A percentile compares a stretch with the other conserved stretches of the same genome.
These are phyloP conservation scores for Suillus luteus DNA, from an alignment of 768 basidiomycete genomes.

Conservation along the genomic window DNA sequence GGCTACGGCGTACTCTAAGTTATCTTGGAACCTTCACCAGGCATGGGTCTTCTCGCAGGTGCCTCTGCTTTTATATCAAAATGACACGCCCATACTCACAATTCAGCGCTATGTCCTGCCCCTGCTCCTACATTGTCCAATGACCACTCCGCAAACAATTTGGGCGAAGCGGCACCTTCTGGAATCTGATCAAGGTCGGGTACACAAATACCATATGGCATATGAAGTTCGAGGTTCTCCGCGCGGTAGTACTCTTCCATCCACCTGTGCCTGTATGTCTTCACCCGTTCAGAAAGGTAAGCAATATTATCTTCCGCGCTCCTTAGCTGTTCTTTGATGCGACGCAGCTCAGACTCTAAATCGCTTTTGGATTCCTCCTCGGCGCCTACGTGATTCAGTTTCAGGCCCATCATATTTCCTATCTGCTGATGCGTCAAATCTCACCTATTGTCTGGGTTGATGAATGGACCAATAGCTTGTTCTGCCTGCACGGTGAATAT, in stretches of 20 bases:
- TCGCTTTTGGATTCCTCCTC: neutral
- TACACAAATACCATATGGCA: neutral
- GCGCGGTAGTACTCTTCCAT: neutral
- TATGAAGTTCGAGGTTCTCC: neutral
- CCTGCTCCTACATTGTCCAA: too few relatives aligned
- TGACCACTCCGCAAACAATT: too few relatives aligned
- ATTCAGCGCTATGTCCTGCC: too few relatives aligned
- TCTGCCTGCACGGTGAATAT: too few relatives aligned
- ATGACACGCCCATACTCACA: too few relatives aligned
- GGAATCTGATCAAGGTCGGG: neutral
- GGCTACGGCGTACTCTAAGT: too few relatives aligned
- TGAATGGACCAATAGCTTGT: neutral
- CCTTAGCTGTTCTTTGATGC: neutral
- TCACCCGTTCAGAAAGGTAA: neutral
- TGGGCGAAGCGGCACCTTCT: too few relatives aligned
- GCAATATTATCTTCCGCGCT: neutral
- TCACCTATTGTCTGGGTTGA: neutral
- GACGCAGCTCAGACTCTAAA: neutral
- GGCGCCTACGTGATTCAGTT: neutral
- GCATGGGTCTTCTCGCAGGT: too few relatives aligned
- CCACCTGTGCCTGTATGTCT: neutral
- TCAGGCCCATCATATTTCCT: neutral
- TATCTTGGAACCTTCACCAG: too few relatives aligned
- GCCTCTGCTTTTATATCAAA: too few relatives aligned
- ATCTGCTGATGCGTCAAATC: neutral